phyloP scores from a whole-genome alignment of 1,139 yeast species.

The Saccharomyces pastorianus region DNA sequence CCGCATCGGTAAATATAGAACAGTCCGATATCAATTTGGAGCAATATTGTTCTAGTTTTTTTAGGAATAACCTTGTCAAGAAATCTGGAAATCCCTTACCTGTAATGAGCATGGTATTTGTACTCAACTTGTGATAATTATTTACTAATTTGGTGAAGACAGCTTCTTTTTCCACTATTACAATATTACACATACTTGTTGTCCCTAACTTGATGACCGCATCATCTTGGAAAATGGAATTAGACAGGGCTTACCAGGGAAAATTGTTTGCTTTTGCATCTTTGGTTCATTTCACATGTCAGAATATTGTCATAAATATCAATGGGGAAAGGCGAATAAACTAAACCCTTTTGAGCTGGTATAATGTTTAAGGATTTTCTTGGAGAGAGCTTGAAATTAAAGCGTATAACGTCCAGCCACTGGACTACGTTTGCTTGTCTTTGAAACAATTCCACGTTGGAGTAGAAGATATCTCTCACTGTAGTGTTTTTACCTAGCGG shows the following conservation, averaged over 20 bases:
- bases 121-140: background rate
- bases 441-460: constrained; percentile 28
- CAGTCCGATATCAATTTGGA: constrained; percentile 4
- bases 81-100: constrained; percentile 35
- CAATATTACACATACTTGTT: constrained; percentile 8
- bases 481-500: constrained; percentile 17
- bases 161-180: constrained; percentile 31
- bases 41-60: constrained; percentile 11
- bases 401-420: constrained; percentile 20
- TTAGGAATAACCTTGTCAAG: constrained; percentile 24
- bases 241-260: constrained; percentile 1
- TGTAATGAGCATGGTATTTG: constrained; percentile 24
- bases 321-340: constrained; percentile 17
- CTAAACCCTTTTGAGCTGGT: constrained; percentile 33
- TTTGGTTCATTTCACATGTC: constrained; percentile 6
- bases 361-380: constrained; percentile 21
- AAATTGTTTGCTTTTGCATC: background rate
- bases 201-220: constrained; percentile 4
- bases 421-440: constrained; percentile 21
- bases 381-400: constrained; percentile 14
- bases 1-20: constrained; percentile 30
- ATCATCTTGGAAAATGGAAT: constrained; percentile 14
- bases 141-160: constrained; percentile 22
- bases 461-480: constrained; percentile 30
- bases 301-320: constrained; percentile 6